These are phyloP conservation scores for Brassica hybrid DNA, from an alignment of 441 rosid genomes.

Conservation along the genomic window DNA sequence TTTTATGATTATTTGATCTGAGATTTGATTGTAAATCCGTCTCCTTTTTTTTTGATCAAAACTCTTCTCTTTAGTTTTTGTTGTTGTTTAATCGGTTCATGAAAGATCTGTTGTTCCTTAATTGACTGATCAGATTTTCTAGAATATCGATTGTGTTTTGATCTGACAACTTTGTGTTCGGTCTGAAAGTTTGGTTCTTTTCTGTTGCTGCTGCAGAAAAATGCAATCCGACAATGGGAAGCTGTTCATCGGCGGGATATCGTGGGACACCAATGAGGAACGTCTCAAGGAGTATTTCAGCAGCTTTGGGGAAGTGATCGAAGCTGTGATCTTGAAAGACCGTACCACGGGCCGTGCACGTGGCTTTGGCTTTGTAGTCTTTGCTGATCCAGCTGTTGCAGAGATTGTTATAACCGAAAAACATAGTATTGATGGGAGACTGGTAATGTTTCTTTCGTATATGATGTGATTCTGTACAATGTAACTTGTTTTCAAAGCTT, in stretches of 20 bases:
- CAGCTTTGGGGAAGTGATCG: slow-evolving; percentile 87
- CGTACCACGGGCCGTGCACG: slow-evolving; percentile 97
- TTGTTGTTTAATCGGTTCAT: slow-evolving; percentile 26
- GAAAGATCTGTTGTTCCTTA: slow-evolving; percentile 49
- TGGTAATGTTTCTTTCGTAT: slow-evolving; percentile 52
- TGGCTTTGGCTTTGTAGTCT: slow-evolving; percentile 96
- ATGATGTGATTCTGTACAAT: slow-evolving; percentile 20
- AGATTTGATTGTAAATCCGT: slow-evolving; percentile 25
- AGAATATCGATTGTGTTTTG: slow-evolving; percentile 7
- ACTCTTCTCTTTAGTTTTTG: slow-evolving; percentile 23
- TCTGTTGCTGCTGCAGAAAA: slow-evolving; percentile 68
- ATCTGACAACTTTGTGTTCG: slow-evolving; percentile 29
- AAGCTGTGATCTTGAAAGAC: slow-evolving; percentile 98
- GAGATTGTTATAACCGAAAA: slow-evolving; percentile 84
- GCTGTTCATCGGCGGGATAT: slow-evolving; percentile 94
- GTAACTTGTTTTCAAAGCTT: slow-evolving; percentile 44
- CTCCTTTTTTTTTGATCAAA: slow-evolving; percentile 31
- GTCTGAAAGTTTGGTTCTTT: not conserved
- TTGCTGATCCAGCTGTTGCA: slow-evolving; percentile 88
- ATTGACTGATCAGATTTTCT: slow-evolving; percentile 8
- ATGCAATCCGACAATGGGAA: slow-evolving; percentile 93
- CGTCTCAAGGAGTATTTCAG: slow-evolving; percentile 52
- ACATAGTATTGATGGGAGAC: slow-evolving; percentile 90
- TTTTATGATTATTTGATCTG: slow-evolving; percentile 44
- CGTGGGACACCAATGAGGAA: slow-evolving; percentile 92